A percentile compares a stretch with the other conserved stretches of the same genome.
Conservation (phyloP, 2,329 filamentous ascomycete species). For the Sarocladium kiliense region DNA sequence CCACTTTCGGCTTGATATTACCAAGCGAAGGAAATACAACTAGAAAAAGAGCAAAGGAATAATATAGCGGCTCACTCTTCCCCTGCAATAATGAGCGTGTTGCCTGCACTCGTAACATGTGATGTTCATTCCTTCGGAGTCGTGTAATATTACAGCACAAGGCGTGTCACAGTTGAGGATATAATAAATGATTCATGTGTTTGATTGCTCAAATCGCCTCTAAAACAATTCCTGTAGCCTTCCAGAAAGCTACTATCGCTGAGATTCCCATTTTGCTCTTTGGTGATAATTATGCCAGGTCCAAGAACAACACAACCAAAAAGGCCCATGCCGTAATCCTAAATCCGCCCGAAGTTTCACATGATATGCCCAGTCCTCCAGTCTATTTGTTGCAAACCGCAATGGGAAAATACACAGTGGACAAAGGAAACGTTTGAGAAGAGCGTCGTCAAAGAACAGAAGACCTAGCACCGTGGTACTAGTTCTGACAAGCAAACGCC, state of each 20-base stretch:
- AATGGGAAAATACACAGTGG: background rate
- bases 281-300: background rate
- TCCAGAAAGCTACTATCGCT: background rate
- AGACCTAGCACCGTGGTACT: background rate
- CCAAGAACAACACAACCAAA: background rate
- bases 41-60: background rate
- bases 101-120: no score
- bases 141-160: no score
- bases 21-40: background rate
- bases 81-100: no score
- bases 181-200: background rate
- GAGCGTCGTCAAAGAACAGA: background rate
- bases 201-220: slow-evolving; percentile 2
- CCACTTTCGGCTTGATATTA: background rate
- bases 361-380: background rate
- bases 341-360: background rate
- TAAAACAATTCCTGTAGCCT: background rate
- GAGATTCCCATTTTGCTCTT: background rate
- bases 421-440: background rate
- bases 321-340: background rate
- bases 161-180: no score
- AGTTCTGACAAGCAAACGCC: background rate
- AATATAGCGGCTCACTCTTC: no score
- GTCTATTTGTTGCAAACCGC: background rate
- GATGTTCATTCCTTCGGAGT: no score